Evolutionary conservation across 2,329 filamentous ascomycete genomes (phyloP).

Genomic region (Fusarium neocosmosporiellum): DNA sequence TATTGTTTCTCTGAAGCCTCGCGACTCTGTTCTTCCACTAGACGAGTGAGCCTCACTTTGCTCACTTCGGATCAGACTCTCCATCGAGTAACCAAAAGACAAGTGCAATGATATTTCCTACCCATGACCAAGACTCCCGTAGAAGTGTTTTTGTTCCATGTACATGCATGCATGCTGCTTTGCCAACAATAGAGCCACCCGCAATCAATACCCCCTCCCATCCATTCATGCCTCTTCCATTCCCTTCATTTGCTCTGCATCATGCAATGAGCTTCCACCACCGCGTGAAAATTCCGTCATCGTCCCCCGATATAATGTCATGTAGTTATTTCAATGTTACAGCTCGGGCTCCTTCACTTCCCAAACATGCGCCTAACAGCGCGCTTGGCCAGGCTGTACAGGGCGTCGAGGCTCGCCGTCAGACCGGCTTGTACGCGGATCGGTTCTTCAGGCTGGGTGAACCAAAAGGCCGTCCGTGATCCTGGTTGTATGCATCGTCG

Average conservation of each 20-base stretch:
- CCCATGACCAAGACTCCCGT: constrained; percentile 42
- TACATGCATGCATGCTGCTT: constrained; percentile 42
- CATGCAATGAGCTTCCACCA: constrained; percentile 29
- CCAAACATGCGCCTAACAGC: constrained; percentile 30
- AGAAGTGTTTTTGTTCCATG: constrained; percentile 37
- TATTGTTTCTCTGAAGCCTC: not conserved
- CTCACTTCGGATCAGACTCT: not conserved
- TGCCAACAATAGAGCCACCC: constrained; percentile 31
- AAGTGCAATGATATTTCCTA: constrained; percentile 44
- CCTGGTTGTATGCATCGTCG: not conserved
- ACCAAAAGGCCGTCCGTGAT: constrained; percentile 11
- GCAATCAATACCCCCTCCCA: constrained; percentile 4
- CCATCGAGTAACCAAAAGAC: constrained; percentile 21
- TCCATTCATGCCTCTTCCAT: not conserved
- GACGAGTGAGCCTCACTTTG: not conserved
- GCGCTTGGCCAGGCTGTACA: constrained; percentile 32
- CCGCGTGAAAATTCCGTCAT: not conserved
- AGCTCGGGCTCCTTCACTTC: constrained; percentile 11
- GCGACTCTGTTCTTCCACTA: not conserved
- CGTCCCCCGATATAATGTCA: not conserved
- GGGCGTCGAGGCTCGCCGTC: constrained; percentile 11
- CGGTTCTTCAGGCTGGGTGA: constrained; percentile 16
- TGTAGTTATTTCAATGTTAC: constrained; percentile 9
- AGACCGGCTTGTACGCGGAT: constrained; percentile 22
- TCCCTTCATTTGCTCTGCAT: constrained; percentile 24